phyloP scores from a whole-genome alignment of 1,284 basidiomycete genomes.

The Pseudozyma tsukubaensis region DNA sequence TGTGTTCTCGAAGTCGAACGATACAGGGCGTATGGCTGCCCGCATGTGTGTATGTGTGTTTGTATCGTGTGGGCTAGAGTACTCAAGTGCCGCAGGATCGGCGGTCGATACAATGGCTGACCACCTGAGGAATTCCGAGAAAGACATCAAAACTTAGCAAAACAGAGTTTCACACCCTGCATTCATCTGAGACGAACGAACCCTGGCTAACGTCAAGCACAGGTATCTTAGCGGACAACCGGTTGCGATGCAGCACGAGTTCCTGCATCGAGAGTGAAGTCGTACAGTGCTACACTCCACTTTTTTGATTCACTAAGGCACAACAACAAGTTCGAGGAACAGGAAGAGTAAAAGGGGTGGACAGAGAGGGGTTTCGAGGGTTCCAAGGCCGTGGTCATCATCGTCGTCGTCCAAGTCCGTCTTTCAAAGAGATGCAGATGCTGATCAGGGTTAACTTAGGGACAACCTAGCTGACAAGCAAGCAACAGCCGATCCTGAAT shows the following conservation, averaged over 20 bases:
- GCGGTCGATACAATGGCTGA: constrained; percentile 8
- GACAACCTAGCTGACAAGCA: not conserved
- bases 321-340: too few relatives aligned
- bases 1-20: not conserved
- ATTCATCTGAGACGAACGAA: not conserved
- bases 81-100: constrained; percentile 26
- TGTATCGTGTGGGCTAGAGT: not conserved
- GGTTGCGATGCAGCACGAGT: not conserved
- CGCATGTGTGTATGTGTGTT: constrained; percentile 5
- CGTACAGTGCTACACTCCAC: not conserved
- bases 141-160: not conserved
- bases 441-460: too few relatives aligned
- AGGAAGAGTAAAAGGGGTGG: not conserved
- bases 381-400: not conserved
- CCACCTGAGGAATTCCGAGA: not conserved
- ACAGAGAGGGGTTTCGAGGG: constrained; percentile 7
- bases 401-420: constrained; percentile 1
- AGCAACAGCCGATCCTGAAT: too few relatives aligned
- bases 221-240: not conserved
- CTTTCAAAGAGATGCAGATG: not conserved
- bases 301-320: too few relatives aligned
- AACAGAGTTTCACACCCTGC: constrained; percentile 11
- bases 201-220: not conserved
- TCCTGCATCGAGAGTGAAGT: constrained; percentile 5
- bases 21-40: not conserved